Evolutionary conservation across 208 protist species (phyloP), one percentile per base, ranked within the genome.

Genomic region (Crithidia thermophila): DNA sequence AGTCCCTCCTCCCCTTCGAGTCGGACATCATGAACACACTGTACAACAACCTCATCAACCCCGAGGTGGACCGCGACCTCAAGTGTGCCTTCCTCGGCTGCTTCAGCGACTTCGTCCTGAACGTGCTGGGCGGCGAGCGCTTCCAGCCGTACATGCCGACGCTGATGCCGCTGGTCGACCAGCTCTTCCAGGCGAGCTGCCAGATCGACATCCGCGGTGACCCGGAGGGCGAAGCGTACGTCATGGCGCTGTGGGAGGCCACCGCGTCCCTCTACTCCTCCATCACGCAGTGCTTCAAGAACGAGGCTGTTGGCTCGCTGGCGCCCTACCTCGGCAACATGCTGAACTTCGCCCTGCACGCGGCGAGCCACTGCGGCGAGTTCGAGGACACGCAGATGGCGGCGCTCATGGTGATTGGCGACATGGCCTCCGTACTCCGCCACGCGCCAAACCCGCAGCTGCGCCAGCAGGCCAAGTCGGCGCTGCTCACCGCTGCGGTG

Each of bases 91-190:
- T 99, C 63, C 63, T 99, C 37, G 79, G 81, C 36, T 95, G 88
- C 79, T 93, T 99, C 51, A 96, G 97, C 33, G 98, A 99, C 74
- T 94, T 99, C 42, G 96, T 97, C 5, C 65, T 99, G 8, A 94
- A 97, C 56, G 90, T 98, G 25, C 80, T 91, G n/a, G 77, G 77
- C 21, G 85, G 82, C 10, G 62, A 49, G n/a, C 56, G 75, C 18
- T 98, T 99, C 69, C 77, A 84, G 36, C 85, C 84, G 20, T 98
- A 98, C 82, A 72, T 98, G 25, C 37, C 53, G 28, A 57, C 65
- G 11, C 85, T 98, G 39, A 87, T 98, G 82, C 46, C 58, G 28
- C 69, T 98, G 55, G 77, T 97, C 4, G 40, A 87, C 3, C 43
- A 62, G 8, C 80, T 94, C 53, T 94, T 90, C 70, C 57, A 81